A percentile compares a stretch with the other conserved stretches of the same genome.
phyloP scores from a whole-genome alignment of 2,329 filamentous ascomycete genomes.

The Ampelomyces quisqualis region DNA sequence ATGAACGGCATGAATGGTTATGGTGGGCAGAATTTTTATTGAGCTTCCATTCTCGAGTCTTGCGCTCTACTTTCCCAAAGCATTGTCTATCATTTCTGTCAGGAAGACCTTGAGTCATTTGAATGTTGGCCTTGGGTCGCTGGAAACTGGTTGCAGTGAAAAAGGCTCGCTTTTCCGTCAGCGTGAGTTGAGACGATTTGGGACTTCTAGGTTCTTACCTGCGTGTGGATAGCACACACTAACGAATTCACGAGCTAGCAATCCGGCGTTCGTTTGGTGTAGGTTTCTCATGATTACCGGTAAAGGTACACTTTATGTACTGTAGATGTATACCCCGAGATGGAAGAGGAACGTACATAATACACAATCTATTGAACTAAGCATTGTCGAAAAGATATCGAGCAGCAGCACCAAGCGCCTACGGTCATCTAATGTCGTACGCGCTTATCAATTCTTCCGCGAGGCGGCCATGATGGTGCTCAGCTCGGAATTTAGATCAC shows the following conservation, averaged over 20 bases:
- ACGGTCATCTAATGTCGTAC: not conserved
- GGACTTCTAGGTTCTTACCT: not conserved
- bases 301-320: not conserved
- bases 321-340: conserved; percentile 1
- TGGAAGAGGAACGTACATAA: not conserved
- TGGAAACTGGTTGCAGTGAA: too few species aligned
- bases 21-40: conserved; percentile 25
- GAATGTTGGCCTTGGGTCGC: too few species aligned
- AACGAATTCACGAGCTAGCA: conserved; percentile 1
- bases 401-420: not conserved
- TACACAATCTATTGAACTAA: not conserved
- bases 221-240: not conserved
- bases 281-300: not conserved
- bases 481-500: not conserved
- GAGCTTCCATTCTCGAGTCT: not conserved
- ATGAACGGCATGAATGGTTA: conserved; percentile 23
- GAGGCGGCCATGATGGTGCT: conserved; percentile 1
- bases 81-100: too few species aligned
- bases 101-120: too few species aligned
- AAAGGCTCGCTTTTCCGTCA: too few species aligned
- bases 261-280: not conserved
- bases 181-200: too few species aligned
- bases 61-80: too few species aligned
- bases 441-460: not conserved
- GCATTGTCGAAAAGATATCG: too few species aligned